A percentile compares a stretch with the other conserved stretches of the same genome.
Evolutionary conservation across 1,284 basidiomycete genomes (phyloP).

Genomic region (Trametes hirsuta): DNA sequence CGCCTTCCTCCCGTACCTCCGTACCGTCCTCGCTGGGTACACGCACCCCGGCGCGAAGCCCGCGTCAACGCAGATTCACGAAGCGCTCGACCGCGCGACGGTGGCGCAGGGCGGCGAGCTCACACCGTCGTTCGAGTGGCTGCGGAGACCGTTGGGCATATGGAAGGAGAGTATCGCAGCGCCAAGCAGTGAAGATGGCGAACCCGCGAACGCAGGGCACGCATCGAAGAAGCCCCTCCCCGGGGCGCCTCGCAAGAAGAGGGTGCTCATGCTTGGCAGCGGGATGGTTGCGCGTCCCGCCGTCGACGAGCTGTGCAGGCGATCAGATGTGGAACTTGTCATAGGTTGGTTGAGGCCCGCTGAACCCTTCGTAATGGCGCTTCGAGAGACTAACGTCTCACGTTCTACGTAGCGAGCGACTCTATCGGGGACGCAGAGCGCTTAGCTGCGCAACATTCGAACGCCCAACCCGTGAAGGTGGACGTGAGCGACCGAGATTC

Average conservation of each 20-base stretch:
- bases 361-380: neutral
- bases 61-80: slow-evolving; percentile 33
- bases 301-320: slow-evolving; percentile 69
- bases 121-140: slow-evolving; percentile 57
- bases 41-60: slow-evolving; percentile 24
- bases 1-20: slow-evolving; percentile 71
- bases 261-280: slow-evolving; percentile 84
- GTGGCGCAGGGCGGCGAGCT: slow-evolving; percentile 69
- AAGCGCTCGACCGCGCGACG: slow-evolving; percentile 68
- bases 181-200: slow-evolving; percentile 4
- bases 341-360: slow-evolving; percentile 61
- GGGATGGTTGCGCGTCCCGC: slow-evolving; percentile 92
- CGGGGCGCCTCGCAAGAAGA: slow-evolving; percentile 44
- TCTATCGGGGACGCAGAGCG: slow-evolving; percentile 60
- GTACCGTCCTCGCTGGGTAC: slow-evolving; percentile 52
- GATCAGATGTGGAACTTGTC: slow-evolving; percentile 64
- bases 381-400: neutral
- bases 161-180: slow-evolving; percentile 36
- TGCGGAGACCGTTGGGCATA: slow-evolving; percentile 54
- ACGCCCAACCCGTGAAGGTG: slow-evolving; percentile 62
- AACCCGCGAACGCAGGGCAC: neutral
- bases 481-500: slow-evolving; percentile 62
- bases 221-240: neutral
- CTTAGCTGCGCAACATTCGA: slow-evolving; percentile 55
- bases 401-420: slow-evolving; percentile 67